phyloP scores from a whole-genome alignment of 306 rosid species.

The Casuarina cunninghamiana region DNA sequence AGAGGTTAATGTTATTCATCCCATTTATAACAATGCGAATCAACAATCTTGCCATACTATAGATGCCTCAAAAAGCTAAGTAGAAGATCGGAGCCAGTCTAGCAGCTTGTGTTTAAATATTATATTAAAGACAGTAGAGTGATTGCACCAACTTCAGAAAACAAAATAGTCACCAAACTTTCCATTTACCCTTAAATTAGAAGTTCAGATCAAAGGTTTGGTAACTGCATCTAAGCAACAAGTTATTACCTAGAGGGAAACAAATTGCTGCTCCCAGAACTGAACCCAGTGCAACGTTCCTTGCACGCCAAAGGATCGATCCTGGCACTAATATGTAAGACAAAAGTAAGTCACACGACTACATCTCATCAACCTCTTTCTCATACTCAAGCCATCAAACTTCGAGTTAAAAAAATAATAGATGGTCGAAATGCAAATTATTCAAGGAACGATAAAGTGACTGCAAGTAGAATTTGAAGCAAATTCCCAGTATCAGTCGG shows the following conservation, averaged over 20 bases:
- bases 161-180: neutral
- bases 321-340: constrained; percentile 69
- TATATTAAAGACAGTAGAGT: neutral
- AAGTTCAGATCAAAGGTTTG: neutral
- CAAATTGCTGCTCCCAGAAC: constrained; percentile 81
- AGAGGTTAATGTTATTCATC: neutral
- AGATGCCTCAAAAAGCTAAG: neutral
- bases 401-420: neutral
- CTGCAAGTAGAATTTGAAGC: neutral
- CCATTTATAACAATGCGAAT: neutral
- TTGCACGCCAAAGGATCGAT: constrained; percentile 81
- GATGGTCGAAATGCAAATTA: neutral
- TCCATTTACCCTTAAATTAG: neutral
- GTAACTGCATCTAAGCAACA: neutral
- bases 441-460: neutral
- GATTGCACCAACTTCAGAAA: neutral
- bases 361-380: neutral
- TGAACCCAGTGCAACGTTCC: constrained; percentile 78
- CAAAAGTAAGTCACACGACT: constrained; percentile 3
- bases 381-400: constrained; percentile 12
- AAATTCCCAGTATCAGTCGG: neutral
- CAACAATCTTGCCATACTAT: neutral
- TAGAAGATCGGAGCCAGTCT: neutral
- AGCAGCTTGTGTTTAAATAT: neutral
- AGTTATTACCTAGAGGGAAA: constrained; percentile 79